phyloP scores from a whole-genome alignment of 805 yeast species.

The Yarrowia divulgata region DNA sequence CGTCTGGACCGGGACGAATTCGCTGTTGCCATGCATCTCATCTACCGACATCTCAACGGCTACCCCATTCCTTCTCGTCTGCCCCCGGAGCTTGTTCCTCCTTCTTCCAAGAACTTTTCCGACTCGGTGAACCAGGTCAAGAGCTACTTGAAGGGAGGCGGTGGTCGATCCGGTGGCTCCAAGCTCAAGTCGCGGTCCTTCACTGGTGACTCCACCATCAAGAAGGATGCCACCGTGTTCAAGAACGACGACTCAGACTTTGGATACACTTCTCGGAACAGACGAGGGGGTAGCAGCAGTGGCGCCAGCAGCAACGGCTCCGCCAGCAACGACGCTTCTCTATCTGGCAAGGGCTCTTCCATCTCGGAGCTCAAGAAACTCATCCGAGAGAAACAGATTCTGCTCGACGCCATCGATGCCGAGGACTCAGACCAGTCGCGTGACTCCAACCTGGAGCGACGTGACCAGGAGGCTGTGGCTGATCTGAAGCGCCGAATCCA shows the following conservation, averaged over 20 bases:
- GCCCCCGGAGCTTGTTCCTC: constrained; percentile 91
- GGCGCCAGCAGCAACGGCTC: constrained; percentile 20
- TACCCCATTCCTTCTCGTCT: constrained; percentile 79
- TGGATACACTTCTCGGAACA: constrained; percentile 65
- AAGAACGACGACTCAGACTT: constrained; percentile 76
- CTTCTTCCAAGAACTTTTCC: constrained; percentile 76
- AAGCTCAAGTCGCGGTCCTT: constrained; percentile 50
- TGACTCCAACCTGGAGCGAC: constrained; percentile 51
- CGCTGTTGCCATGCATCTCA: constrained; percentile 96
- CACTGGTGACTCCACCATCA: constrained; percentile 47
- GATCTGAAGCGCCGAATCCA: constrained; percentile 66
- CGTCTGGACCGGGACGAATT: constrained; percentile 87
- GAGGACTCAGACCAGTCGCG: constrained; percentile 56
- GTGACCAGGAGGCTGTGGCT: constrained; percentile 65
- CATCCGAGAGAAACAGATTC: constrained; percentile 73
- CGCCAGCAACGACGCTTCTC: constrained; percentile 14
- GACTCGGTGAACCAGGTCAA: constrained; percentile 76
- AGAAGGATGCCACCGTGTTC: constrained; percentile 62
- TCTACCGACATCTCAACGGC: constrained; percentile 89
- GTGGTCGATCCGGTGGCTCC: constrained; percentile 45
- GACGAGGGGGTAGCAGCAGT: constrained; percentile 57
- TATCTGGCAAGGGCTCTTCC: constrained; percentile 45
- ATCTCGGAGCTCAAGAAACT: constrained; percentile 66
- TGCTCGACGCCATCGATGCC: constrained; percentile 74
- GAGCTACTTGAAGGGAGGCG: constrained; percentile 58